Conservation (phyloP, 495 filamentous ascomycete species). For the Penicillium robsamsonii region DNA sequence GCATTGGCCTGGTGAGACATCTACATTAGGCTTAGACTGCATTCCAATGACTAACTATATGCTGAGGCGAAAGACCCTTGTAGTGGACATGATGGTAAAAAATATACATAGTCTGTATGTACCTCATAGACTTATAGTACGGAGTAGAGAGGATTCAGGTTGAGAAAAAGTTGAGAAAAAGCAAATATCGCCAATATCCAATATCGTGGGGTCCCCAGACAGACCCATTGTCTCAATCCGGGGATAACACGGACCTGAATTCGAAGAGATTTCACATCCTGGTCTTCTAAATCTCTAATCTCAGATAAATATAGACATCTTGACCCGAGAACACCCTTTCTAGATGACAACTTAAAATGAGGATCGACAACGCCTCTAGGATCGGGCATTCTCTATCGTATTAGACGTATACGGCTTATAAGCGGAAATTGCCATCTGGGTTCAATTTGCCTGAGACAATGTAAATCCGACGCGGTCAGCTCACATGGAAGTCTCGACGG, state of each 20-base stretch:
- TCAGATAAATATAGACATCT: background rate
- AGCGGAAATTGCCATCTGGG: background rate
- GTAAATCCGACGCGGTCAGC: background rate
- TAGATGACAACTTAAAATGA: background rate
- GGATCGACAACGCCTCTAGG: background rate
- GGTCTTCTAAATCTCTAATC: background rate
- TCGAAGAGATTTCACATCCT: background rate
- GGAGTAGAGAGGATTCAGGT: background rate
- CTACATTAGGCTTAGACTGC: conserved; percentile 1
- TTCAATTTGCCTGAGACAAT: background rate
- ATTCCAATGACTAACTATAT: background rate
- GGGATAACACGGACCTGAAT: background rate
- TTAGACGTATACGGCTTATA: background rate
- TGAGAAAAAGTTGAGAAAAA: background rate
- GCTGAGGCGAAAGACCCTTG: background rate
- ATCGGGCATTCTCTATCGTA: background rate
- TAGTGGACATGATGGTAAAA: background rate
- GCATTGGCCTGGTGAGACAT: background rate
- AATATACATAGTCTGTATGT: background rate
- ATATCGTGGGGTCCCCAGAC: conserved; percentile 8
- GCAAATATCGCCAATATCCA: background rate
- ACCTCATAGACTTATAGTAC: background rate
- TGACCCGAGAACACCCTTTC: background rate
- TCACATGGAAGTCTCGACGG: background rate
- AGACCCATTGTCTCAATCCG: conserved; percentile 1